Percentiles rank a stretch among this genome's conserved stretches.
Conservation (phyloP, 2,329 filamentous ascomycete genomes). For the Beauveria pseudobassiana region DNA sequence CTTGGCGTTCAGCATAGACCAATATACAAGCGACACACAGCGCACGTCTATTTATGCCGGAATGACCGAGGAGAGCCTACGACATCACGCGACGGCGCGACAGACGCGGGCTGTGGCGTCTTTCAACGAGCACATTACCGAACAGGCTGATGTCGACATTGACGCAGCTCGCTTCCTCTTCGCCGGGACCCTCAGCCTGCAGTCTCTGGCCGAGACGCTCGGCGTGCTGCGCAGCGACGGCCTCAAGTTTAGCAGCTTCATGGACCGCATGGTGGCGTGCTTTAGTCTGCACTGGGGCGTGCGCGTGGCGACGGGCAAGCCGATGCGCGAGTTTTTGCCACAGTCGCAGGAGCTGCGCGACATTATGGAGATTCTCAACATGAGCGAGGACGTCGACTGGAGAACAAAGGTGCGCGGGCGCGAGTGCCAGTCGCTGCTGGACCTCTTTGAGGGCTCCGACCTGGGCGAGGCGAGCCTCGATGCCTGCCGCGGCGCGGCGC, state of each 20-base stretch:
- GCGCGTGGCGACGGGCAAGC: slow-evolving; percentile 25
- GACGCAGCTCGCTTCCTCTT: slow-evolving; percentile 9
- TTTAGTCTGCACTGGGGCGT: slow-evolving; percentile 36
- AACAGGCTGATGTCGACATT: slow-evolving; percentile 7
- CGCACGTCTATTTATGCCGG: background rate
- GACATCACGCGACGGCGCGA: background rate
- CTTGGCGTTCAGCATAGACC: background rate
- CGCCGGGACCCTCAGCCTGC: slow-evolving; percentile 10
- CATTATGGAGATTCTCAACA: slow-evolving; percentile 16
- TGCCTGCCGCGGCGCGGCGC: slow-evolving; percentile 23
- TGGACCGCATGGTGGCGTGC: slow-evolving; percentile 34
- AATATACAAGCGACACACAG: background rate
- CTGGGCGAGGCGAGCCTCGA: slow-evolving; percentile 20
- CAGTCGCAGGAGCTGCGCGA: slow-evolving; percentile 27
- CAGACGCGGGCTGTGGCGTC: slow-evolving; percentile 24
- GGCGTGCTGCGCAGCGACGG: slow-evolving; percentile 23
- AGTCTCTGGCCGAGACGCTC: slow-evolving; percentile 11
- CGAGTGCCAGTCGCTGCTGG: slow-evolving; percentile 21
- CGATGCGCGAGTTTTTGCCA: slow-evolving; percentile 27
- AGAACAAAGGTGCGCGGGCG: slow-evolving; percentile 13
- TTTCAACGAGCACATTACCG: slow-evolving; percentile 18
- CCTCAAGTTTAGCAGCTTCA: slow-evolving; percentile 29
- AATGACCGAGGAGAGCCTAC: background rate
- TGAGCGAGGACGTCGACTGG: slow-evolving; percentile 15
- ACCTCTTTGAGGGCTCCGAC: slow-evolving; percentile 25